A percentile compares a stretch with the other conserved stretches of the same genome.
Evolutionary conservation across 75 land plant genomes (phyloP).

Genomic region (Pinus tabuliformis): DNA sequence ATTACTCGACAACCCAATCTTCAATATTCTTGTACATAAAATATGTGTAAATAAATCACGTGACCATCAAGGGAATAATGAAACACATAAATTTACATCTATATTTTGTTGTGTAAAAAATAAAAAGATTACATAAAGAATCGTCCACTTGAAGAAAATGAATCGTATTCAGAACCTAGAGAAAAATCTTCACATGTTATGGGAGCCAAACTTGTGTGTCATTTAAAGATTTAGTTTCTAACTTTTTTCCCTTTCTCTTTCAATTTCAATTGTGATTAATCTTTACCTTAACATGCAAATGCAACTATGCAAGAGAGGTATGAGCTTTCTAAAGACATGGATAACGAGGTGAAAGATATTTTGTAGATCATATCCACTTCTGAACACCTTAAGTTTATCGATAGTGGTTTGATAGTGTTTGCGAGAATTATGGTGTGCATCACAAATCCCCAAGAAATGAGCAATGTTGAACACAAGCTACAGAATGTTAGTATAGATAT

Average conservation of each 20-base stretch:
- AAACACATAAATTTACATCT: too few relatives aligned
- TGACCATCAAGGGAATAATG: too few relatives aligned
- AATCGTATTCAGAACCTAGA: too few relatives aligned
- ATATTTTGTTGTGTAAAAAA: too few relatives aligned
- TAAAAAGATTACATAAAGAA: too few relatives aligned
- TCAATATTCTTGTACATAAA: too few relatives aligned
- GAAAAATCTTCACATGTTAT: too few relatives aligned
- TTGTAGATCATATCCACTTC: slow-evolving; percentile 87
- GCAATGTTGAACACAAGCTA: slow-evolving; percentile 82
- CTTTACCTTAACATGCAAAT: not conserved
- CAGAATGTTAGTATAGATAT: slow-evolving; percentile 81
- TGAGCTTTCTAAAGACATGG: slow-evolving; percentile 61
- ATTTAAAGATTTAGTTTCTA: not conserved
- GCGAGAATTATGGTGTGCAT: slow-evolving; percentile 51
- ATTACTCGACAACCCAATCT: too few relatives aligned
- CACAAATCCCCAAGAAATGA: slow-evolving; percentile 71
- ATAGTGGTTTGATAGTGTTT: slow-evolving; percentile 53
- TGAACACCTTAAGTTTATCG: slow-evolving; percentile 85
- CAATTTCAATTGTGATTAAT: not conserved
- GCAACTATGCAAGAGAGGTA: slow-evolving; percentile 72
- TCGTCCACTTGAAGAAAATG: too few relatives aligned
- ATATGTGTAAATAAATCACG: too few relatives aligned
- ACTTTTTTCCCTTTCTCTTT: not conserved
- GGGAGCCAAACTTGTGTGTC: slow-evolving; percentile 42
- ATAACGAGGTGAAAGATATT: slow-evolving; percentile 59